phyloP scores from a whole-genome alignment of 345 rosid genomes.

The Citrus reticulata region DNA sequence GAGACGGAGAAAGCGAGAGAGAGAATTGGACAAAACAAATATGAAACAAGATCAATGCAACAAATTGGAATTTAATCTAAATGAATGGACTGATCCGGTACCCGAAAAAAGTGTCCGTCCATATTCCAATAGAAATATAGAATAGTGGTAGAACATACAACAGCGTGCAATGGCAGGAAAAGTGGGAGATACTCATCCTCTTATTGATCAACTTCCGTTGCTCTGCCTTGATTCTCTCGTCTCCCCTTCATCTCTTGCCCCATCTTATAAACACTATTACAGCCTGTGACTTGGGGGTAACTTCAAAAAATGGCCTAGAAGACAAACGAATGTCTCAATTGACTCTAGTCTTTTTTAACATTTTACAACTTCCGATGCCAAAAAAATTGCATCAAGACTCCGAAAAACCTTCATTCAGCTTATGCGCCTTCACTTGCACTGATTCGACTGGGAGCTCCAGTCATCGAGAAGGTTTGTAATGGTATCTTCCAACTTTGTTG shows the following conservation, averaged over 20 bases:
- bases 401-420: conserved; percentile 15
- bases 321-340: conserved; percentile 32
- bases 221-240: conserved; percentile 10
- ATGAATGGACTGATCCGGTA: conserved; percentile 24
- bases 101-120: not conserved
- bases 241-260: conserved; percentile 25
- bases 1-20: not conserved
- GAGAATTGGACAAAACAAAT: not conserved
- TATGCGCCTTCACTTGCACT: conserved; percentile 63
- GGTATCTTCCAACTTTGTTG: conserved; percentile 63
- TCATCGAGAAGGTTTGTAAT: conserved; percentile 69
- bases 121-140: not conserved
- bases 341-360: conserved; percentile 14
- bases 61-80: conserved; percentile 10
- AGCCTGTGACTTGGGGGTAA: conserved; percentile 14
- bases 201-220: conserved; percentile 6
- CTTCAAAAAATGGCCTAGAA: conserved; percentile 36
- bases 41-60: not conserved
- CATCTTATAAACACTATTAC: conserved; percentile 24
- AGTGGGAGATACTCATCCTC: conserved; percentile 14
- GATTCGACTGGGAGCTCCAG: conserved; percentile 59
- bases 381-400: conserved; percentile 17
- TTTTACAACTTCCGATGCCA: conserved; percentile 24
- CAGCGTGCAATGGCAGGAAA: conserved; percentile 22
- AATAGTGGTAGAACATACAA: conserved; percentile 19